Conservation (phyloP, 1,284 basidiomycete genomes). For the Trichosporon coremiiforme region DNA sequence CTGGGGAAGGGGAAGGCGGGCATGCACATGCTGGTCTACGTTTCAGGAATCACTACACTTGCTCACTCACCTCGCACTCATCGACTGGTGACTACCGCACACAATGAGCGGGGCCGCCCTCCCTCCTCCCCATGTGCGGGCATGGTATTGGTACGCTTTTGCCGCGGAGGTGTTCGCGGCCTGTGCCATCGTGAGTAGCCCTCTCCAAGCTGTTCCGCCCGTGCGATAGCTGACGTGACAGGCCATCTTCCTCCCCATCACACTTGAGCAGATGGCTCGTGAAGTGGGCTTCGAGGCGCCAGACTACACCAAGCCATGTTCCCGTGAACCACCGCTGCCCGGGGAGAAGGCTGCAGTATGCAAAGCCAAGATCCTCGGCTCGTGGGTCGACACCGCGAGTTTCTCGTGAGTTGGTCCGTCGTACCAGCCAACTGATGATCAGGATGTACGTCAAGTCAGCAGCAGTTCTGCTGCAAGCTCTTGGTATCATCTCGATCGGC, state of each 20-base stretch:
- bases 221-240: conserved; percentile 20
- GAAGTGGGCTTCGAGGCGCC: conserved; percentile 49
- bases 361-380: conserved; percentile 57
- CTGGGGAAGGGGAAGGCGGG: background rate
- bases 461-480: conserved; percentile 80
- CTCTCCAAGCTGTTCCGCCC: background rate
- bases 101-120: conserved; percentile 21
- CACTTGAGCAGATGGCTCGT: conserved; percentile 54
- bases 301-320: conserved; percentile 41
- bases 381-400: conserved; percentile 81
- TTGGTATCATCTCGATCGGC: conserved; percentile 87
- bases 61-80: background rate
- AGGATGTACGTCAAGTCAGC: conserved; percentile 84
- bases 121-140: conserved; percentile 37
- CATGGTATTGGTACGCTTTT: conserved; percentile 54
- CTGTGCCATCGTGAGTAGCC: conserved; percentile 43
- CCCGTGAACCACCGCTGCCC: conserved; percentile 21
- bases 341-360: conserved; percentile 37
- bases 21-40: background rate
- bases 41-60: background rate
- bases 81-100: background rate
- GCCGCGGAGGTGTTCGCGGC: conserved; percentile 54
- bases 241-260: conserved; percentile 56
- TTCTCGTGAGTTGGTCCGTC: conserved; percentile 67
- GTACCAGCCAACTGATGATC: background rate